Conservation (phyloP, 1,284 basidiomycete species). For the Sporisorium scitamineum region DNA sequence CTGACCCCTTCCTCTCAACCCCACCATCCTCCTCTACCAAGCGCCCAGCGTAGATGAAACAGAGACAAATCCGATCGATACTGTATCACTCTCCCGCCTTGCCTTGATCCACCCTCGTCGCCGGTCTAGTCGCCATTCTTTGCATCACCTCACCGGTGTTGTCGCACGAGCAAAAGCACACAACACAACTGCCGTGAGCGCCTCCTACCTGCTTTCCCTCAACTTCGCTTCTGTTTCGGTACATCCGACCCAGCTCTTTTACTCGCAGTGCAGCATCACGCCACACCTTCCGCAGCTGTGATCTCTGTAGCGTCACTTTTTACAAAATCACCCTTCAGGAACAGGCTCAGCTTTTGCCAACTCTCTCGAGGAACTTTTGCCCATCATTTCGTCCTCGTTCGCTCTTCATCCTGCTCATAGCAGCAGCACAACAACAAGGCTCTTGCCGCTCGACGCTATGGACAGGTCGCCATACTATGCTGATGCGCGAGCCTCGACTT, state of each 20-base stretch:
- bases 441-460: constrained; percentile 31
- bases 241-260: neutral
- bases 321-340: neutral
- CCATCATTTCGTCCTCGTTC: constrained; percentile 46
- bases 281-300: neutral
- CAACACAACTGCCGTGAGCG: neutral
- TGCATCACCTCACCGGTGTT: constrained; percentile 17
- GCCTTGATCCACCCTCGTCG: constrained; percentile 1
- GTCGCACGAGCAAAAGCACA: neutral
- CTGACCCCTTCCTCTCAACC: neutral
- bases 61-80: neutral
- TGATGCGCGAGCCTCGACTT: constrained; percentile 20
- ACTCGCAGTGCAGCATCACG: neutral
- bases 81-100: neutral
- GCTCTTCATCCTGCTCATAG: constrained; percentile 34
- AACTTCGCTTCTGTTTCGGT: neutral
- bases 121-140: constrained; percentile 8
- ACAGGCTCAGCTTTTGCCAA: neutral
- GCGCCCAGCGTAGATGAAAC: constrained; percentile 9
- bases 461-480: constrained; percentile 38
- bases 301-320: neutral
- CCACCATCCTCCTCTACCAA: constrained; percentile 7
- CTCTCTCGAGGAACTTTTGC: constrained; percentile 19
- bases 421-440: constrained; percentile 31
- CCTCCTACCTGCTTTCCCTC: neutral